Conservation (phyloP, 2,329 filamentous ascomycete species). For the Phialemonium atrogriseum region DNA sequence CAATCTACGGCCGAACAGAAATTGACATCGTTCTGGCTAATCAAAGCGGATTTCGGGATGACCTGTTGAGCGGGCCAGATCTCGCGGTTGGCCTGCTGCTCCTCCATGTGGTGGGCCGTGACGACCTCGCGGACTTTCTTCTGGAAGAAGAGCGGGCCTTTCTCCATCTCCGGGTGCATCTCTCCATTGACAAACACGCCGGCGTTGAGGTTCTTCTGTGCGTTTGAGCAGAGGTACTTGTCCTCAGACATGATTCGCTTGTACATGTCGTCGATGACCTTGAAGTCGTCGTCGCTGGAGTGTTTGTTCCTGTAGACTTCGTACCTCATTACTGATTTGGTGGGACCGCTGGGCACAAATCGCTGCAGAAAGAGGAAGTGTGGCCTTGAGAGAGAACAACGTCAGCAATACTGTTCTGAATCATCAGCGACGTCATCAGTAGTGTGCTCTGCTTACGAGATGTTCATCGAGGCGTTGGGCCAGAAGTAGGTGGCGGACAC, state of each 20-base stretch:
- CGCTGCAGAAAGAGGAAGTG: slow-evolving; percentile 58
- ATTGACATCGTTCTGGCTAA: no score
- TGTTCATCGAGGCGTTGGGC: slow-evolving; percentile 41
- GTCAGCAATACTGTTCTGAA: no score
- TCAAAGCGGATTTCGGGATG: no score
- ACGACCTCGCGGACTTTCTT: slow-evolving; percentile 16
- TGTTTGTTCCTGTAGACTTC: slow-evolving; percentile 56
- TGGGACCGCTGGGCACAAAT: slow-evolving; percentile 47
- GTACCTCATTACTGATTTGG: slow-evolving; percentile 48
- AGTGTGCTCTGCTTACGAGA: slow-evolving; percentile 38
- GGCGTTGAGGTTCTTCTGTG: slow-evolving; percentile 52
- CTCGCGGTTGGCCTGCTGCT: slow-evolving; percentile 12
- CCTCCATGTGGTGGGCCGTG: slow-evolving; percentile 17
- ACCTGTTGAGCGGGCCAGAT: slow-evolving; percentile 27
- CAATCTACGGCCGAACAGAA: no score
- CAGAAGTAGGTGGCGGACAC: slow-evolving; percentile 40
- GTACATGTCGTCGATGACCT: slow-evolving; percentile 49
- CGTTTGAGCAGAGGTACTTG: slow-evolving; percentile 50
- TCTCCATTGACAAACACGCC: slow-evolving; percentile 56
- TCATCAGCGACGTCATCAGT: no score
- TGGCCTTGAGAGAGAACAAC: no score
- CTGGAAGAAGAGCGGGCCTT: slow-evolving; percentile 44
- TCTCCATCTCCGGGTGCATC: slow-evolving; percentile 52
- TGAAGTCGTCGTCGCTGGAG: slow-evolving; percentile 50
- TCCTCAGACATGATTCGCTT: slow-evolving; percentile 57